phyloP scores from a whole-genome alignment of 495 filamentous ascomycete species.

The Penicillium waksmanii region DNA sequence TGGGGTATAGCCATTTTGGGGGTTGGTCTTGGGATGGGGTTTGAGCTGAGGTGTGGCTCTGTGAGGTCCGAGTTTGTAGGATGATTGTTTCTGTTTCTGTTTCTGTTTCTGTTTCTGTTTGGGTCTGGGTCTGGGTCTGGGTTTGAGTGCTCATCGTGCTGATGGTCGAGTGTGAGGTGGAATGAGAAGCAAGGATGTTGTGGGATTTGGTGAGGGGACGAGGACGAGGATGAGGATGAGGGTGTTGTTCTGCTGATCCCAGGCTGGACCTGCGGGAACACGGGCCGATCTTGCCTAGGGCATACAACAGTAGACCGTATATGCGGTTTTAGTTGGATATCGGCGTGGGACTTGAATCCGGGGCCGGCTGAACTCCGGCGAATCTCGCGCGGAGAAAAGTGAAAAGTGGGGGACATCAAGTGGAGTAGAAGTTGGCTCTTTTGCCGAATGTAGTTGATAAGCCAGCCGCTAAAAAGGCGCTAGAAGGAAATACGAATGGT shows the following conservation, averaged over 20 bases:
- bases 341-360: not conserved
- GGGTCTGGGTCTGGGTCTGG: constrained; percentile 12
- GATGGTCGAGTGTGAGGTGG: not conserved
- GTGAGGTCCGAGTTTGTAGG: constrained; percentile 9
- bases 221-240: not conserved
- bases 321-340: too few species aligned
- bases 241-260: not conserved
- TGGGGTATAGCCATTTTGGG: constrained; percentile 28
- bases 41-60: not conserved
- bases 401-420: not conserved
- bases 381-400: not conserved
- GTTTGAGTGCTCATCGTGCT: constrained; percentile 21
- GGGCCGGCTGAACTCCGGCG: not conserved
- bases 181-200: not conserved
- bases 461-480: not conserved
- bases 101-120: not conserved
- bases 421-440: not conserved
- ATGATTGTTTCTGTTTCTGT: constrained; percentile 13
- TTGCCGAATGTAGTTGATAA: not conserved
- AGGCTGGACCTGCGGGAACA: not conserved
- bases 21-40: not conserved
- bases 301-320: too few species aligned
- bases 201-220: not conserved
- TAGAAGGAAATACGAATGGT: not conserved
- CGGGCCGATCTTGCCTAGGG: not conserved